phyloP scores from a whole-genome alignment of 495 filamentous ascomycete genomes.

The Schizothecium vesticola region DNA sequence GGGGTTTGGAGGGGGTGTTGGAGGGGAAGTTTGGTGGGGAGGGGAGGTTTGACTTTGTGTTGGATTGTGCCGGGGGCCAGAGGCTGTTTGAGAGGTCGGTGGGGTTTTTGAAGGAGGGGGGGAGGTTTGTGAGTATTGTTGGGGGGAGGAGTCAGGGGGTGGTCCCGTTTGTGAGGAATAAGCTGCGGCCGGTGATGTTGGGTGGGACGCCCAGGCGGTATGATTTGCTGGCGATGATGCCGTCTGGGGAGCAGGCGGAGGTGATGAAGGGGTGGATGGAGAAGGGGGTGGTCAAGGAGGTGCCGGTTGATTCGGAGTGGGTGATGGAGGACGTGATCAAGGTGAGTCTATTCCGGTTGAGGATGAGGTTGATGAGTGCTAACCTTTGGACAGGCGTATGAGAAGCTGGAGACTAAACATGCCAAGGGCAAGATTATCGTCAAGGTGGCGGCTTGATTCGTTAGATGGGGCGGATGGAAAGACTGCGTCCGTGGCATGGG shows the following conservation, averaged over 20 bases:
- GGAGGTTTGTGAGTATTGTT: conserved; percentile 36
- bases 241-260: conserved; percentile 19
- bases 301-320: conserved; percentile 35
- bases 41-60: conserved; percentile 32
- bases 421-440: conserved; percentile 38
- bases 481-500: too few relatives aligned
- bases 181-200: conserved; percentile 28
- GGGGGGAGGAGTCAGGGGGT: conserved; percentile 26
- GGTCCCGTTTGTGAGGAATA: conserved; percentile 28
- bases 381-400: conserved; percentile 21
- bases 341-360: conserved; percentile 16
- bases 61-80: conserved; percentile 37
- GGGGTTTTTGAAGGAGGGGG: conserved; percentile 32
- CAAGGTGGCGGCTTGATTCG: conserved; percentile 14
- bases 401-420: conserved; percentile 30
- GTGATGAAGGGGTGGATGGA: conserved; percentile 25
- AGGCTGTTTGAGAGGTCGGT: conserved; percentile 28
- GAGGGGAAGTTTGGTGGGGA: conserved; percentile 22
- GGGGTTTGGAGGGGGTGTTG: conserved; percentile 23
- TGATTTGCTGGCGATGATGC: conserved; percentile 28
- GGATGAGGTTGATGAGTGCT: neutral
- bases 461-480: neutral
- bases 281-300: conserved; percentile 26
- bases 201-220: conserved; percentile 36
- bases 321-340: conserved; percentile 27